A percentile compares a stretch with the other conserved stretches of the same genome.
Evolutionary conservation across 108 stramenopile genomes (phyloP).

Genomic region (Nitzschia sp.): DNA sequence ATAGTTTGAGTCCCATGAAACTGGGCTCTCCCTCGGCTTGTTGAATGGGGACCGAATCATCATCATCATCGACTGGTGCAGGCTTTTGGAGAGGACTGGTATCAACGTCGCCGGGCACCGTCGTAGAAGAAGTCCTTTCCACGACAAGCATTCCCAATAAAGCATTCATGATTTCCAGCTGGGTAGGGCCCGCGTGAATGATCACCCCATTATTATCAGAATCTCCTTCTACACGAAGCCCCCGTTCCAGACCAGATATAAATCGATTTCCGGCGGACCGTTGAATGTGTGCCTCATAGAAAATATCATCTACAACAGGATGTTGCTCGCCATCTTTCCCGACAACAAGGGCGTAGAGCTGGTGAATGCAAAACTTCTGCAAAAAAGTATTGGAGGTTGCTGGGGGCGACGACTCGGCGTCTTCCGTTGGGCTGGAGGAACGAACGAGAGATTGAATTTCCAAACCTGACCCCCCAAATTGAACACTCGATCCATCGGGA

Average conservation of each 20-base stretch:
- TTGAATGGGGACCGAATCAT: not conserved
- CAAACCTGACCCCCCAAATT: not conserved
- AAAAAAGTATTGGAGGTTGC: not conserved
- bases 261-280: not conserved
- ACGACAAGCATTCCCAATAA: not conserved
- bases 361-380: not conserved
- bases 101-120: not conserved
- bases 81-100: not conserved
- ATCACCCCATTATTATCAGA: not conserved
- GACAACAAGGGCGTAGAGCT: not conserved
- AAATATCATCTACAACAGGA: not conserved
- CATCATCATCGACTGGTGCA: not conserved
- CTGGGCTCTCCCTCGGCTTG: not conserved
- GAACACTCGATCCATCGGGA: slow-evolving; percentile 1
- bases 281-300: not conserved
- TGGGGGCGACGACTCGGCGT: not conserved
- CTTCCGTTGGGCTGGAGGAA: not conserved
- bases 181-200: not conserved
- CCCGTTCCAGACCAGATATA: not conserved
- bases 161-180: not conserved
- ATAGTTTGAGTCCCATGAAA: slow-evolving; percentile 4
- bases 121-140: not conserved
- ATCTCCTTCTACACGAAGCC: not conserved
- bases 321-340: not conserved
- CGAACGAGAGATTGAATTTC: not conserved